Evolutionary conservation across 176 grass and related monocot species (phyloP).

Genomic region (Eragrostis curvula): DNA sequence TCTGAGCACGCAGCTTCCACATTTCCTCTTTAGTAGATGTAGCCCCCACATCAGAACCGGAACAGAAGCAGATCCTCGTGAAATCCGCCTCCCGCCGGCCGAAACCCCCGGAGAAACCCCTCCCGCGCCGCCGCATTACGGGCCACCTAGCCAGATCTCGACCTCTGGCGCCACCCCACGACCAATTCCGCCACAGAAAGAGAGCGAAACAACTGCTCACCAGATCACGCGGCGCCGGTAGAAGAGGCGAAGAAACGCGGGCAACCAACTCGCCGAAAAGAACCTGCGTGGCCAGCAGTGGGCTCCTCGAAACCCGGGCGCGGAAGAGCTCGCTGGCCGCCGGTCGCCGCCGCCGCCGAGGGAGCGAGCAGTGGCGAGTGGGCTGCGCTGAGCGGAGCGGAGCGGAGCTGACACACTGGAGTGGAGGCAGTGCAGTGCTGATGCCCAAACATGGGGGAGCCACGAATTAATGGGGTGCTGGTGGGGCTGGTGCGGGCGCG

Average conservation of each 20-base stretch:
- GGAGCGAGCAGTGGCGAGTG: neutral
- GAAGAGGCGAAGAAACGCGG: neutral
- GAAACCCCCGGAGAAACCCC: neutral
- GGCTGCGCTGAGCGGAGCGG: slow-evolving; percentile 9
- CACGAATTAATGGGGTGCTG: slow-evolving; percentile 46
- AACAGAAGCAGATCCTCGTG: slow-evolving; percentile 33
- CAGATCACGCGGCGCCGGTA: slow-evolving; percentile 46
- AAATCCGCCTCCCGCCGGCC: slow-evolving; percentile 7
- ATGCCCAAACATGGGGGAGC: slow-evolving; percentile 12
- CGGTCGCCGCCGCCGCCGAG: slow-evolving; percentile 6
- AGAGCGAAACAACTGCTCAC: slow-evolving; percentile 22
- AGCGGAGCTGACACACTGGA: slow-evolving; percentile 5
- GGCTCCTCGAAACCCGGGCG: neutral
- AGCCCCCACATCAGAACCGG: neutral
- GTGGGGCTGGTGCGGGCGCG: slow-evolving; percentile 13
- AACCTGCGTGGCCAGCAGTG: too few relatives aligned
- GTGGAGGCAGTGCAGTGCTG: neutral
- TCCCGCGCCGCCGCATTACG: slow-evolving; percentile 8
- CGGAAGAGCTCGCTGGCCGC: slow-evolving; percentile 20
- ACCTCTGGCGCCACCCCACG: neutral
- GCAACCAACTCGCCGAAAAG: neutral
- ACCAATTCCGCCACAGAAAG: neutral
- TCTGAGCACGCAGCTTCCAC: slow-evolving; percentile 22
- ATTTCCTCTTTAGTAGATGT: neutral
- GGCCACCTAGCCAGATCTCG: slow-evolving; percentile 31